phyloP scores from a whole-genome alignment of 305 asterid genomes.

The Rubia peregrina region DNA sequence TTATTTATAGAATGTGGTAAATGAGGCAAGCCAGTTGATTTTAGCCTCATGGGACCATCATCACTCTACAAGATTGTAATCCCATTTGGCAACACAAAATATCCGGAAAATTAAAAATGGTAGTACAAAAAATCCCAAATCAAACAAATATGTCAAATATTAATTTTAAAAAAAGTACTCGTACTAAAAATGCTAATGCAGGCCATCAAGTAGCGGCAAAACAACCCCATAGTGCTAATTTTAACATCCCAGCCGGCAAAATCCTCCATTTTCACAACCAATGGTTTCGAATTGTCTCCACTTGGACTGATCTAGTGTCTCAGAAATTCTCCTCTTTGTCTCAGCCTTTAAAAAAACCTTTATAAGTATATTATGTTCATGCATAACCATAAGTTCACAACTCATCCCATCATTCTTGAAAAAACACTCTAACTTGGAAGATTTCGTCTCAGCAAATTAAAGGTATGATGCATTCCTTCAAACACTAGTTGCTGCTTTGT shows the following conservation, averaged over 20 bases:
- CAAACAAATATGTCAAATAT: not conserved
- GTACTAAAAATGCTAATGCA: too few relatives aligned
- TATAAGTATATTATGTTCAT: not conserved
- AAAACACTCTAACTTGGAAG: too few relatives aligned
- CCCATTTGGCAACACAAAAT: not conserved
- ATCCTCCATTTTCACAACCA: constrained; percentile 3
- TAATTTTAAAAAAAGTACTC: too few relatives aligned
- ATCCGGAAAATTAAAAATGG: not conserved
- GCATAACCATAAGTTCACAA: not conserved
- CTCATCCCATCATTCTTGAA: too few relatives aligned
- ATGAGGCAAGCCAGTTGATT: not conserved
- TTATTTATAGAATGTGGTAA: too few relatives aligned
- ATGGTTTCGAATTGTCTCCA: not conserved
- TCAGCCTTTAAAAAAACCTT: not conserved
- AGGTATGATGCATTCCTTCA: too few relatives aligned
- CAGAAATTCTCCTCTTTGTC: not conserved
- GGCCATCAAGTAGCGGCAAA: not conserved
- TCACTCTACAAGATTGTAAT: not conserved
- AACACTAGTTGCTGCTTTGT: too few relatives aligned
- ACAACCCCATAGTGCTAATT: not conserved
- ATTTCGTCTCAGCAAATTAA: too few relatives aligned
- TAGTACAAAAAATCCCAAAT: too few relatives aligned
- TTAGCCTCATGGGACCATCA: not conserved
- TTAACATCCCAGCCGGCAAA: constrained; percentile 2
- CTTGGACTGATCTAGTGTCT: not conserved